Evolutionary conservation across 495 filamentous ascomycete species (phyloP).

Genomic region (Aspergillus leporis): DNA sequence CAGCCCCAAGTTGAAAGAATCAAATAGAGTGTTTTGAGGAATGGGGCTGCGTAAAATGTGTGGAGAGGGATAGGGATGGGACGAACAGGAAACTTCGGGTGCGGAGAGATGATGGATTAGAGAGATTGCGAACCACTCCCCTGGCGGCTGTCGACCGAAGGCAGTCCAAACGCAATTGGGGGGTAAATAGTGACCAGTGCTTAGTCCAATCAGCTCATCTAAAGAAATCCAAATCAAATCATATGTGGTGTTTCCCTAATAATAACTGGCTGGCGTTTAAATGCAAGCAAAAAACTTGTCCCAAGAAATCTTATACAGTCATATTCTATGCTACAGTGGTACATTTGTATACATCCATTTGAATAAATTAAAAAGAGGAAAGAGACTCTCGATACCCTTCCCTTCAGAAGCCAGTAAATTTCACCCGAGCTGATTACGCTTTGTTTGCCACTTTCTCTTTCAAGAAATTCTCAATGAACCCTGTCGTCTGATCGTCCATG

Average conservation of each 20-base stretch:
- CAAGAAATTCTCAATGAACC: conserved; percentile 42
- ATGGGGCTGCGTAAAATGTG: conserved; percentile 4
- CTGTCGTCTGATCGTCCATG: conserved; percentile 32
- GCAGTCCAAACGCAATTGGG: conserved; percentile 2
- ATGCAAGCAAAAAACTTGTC: neutral
- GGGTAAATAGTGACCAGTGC: neutral
- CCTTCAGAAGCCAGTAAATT: neutral
- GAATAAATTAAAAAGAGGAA: conserved; percentile 10
- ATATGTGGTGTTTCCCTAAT: neutral
- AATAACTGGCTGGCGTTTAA: neutral
- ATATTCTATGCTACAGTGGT: conserved; percentile 41
- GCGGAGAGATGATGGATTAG: conserved; percentile 5
- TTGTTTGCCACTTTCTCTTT: conserved; percentile 24
- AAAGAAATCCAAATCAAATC: neutral
- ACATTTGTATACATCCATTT: conserved; percentile 36
- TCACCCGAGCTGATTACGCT: conserved; percentile 10
- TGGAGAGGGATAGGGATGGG: neutral
- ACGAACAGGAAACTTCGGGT: conserved; percentile 6
- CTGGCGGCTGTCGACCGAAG: conserved; percentile 7
- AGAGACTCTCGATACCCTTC: conserved; percentile 5
- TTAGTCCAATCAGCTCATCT: neutral
- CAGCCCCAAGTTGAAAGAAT: conserved; percentile 6
- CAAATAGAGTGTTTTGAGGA: conserved; percentile 1
- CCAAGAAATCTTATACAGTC: conserved; percentile 21
- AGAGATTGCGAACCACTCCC: conserved; percentile 3